phyloP scores from a whole-genome alignment of 73 alveolate species.

The Tetrahymena thermophila region DNA sequence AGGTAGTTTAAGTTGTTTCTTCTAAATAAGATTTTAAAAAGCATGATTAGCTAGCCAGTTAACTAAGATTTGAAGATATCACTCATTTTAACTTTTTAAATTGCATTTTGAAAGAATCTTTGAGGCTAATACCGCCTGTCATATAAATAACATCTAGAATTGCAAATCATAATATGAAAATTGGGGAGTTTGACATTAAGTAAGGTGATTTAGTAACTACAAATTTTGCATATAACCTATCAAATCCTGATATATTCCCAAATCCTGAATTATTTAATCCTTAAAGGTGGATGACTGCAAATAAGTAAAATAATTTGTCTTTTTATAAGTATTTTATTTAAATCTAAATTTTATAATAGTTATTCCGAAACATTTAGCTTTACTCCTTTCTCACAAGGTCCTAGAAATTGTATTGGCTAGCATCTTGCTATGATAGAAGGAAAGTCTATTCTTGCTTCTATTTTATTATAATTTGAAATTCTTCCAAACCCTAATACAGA shows the following conservation, averaged over 20 bases:
- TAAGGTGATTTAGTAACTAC: not conserved
- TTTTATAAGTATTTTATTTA: too few relatives aligned
- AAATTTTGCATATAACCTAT: not conserved
- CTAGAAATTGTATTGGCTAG: conserved; percentile 27
- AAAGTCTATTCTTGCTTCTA: conserved; percentile 8
- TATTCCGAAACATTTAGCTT: not conserved
- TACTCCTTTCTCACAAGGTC: conserved; percentile 20
- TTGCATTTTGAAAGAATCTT: not conserved
- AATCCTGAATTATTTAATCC: conserved; percentile 30
- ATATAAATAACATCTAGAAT: not conserved
- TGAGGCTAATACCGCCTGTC: not conserved
- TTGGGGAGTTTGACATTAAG: not conserved
- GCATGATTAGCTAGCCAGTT: not conserved
- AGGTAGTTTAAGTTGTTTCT: not conserved
- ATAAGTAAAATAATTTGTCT: not conserved
- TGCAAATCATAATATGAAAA: not conserved
- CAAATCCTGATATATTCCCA: not conserved
- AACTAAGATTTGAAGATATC: not conserved
- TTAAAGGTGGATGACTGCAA: conserved; percentile 6
- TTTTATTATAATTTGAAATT: conserved; percentile 9
- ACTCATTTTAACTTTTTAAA: too few relatives aligned
- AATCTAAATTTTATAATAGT: not conserved
- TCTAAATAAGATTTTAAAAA: too few relatives aligned
- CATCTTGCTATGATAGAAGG: conserved; percentile 15
- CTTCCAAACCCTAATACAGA: not conserved